Evolutionary conservation across 2,329 filamentous ascomycete genomes (phyloP).

Genomic region (Trichophyton schoenleinii): DNA sequence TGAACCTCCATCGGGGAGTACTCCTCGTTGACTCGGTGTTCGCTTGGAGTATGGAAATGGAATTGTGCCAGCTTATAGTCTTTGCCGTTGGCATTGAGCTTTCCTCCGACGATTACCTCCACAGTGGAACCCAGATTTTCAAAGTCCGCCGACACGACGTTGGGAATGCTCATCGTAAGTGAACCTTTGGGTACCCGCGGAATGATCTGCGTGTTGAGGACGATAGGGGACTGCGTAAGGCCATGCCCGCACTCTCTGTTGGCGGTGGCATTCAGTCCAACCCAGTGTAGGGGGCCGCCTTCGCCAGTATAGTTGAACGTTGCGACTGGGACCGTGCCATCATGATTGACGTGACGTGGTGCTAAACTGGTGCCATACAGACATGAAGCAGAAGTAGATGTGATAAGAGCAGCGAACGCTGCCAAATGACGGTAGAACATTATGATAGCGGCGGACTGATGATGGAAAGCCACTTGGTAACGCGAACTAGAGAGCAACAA

Average conservation of each 20-base stretch:
- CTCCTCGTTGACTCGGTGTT: slow-evolving; percentile 43
- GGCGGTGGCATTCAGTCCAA: neutral
- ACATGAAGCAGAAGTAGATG: neutral
- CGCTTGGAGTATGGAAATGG: slow-evolving; percentile 49
- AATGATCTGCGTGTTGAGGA: neutral
- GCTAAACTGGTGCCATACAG: neutral
- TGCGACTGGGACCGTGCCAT: neutral
- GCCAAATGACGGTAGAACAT: neutral
- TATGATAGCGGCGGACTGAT: neutral
- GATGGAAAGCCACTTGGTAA: neutral
- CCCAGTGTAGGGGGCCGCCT: neutral
- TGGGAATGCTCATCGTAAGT: neutral
- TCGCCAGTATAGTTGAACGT: neutral
- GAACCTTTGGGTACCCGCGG: neutral
- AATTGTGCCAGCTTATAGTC: slow-evolving; percentile 41
- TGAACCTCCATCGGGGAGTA: slow-evolving; percentile 44
- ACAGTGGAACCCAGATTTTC: slow-evolving; percentile 37
- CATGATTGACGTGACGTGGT: neutral
- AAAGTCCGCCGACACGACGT: slow-evolving; percentile 20
- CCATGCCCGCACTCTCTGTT: slow-evolving; percentile 1
- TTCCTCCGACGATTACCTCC: slow-evolving; percentile 42
- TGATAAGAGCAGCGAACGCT: neutral
- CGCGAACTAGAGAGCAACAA: neutral
- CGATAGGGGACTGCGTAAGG: neutral
- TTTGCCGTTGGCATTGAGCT: slow-evolving; percentile 29